Base-by-base conservation (phyloP, 768 basidiomycete species). In the Collybia mongolica region DNA sequence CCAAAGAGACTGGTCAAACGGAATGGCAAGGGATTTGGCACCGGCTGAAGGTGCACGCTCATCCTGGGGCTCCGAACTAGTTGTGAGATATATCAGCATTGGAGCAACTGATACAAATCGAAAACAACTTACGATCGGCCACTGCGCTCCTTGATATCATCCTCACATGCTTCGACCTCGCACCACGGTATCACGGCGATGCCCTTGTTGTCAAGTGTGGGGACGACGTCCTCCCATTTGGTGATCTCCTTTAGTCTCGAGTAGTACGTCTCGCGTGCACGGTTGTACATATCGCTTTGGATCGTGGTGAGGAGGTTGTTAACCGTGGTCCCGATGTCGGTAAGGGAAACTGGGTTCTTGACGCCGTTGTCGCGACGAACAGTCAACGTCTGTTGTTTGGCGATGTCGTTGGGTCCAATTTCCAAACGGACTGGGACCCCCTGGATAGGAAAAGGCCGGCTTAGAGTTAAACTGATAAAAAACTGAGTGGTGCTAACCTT, bases 391-490 rank as follows among this genome's bases (percentile, higher is more conserved):
- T 95, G 88, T 52, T 82, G 69, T 64, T 93, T 90, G 41, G 80
- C 78, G 56, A 98, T 75, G 68, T 98, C 96, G 55, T 89, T 84
- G 38, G 97, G 97, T 5, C 97, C 97, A 59, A 98, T 85, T 72
- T 99, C 97, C 55, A 99, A 88, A 57, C 97, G 93, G 55, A 99
- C 77, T 11, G 97, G 97, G 38, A 98, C 94, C 65, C 97, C 97
- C 90, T 57, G 3, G 26, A 20, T 45, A 28, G 18, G n/a, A 37
- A 39, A 38, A 43, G 42, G 29, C 43, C 37, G 50, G 59, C 46
- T 46, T 7, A 0, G 24, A 46, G 39, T 39, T 24, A 38, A 35
- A 2, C 32, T 39, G 18, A 36, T 35, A n/a, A 8, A 37, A 41
- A 35, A 52, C 14, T 54, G 29, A 22, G 36, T 19, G 46, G 44